Conservation (phyloP, 2,329 filamentous ascomycete genomes). For the Verticillium isaacii region DNA sequence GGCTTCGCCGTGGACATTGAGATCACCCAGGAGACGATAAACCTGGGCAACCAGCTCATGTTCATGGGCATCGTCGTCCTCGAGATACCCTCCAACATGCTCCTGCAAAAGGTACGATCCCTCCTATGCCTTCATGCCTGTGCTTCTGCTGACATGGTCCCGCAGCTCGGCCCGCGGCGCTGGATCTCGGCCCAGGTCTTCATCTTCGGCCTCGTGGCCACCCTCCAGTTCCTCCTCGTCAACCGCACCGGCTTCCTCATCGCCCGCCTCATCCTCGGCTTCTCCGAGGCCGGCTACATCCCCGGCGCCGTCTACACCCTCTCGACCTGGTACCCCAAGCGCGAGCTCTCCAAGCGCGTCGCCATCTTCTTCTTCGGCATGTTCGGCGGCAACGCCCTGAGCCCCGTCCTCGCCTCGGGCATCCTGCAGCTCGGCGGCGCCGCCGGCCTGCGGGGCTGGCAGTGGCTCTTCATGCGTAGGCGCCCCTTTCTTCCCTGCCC, state of each 20-base stretch:
- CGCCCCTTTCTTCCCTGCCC: too few species aligned
- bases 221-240: slow-evolving; percentile 36
- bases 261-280: slow-evolving; percentile 36
- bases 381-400: slow-evolving; percentile 45
- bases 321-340: slow-evolving; percentile 44
- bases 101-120: slow-evolving; percentile 24
- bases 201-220: slow-evolving; percentile 40
- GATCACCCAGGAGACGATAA: slow-evolving; percentile 41
- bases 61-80: slow-evolving; percentile 44
- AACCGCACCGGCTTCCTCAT: slow-evolving; percentile 39
- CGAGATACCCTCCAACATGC: slow-evolving; percentile 48
- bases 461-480: slow-evolving; percentile 45
- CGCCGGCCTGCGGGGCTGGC: slow-evolving; percentile 39
- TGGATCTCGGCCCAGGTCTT: slow-evolving; percentile 46
- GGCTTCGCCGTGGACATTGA: slow-evolving; percentile 37
- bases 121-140: background rate
- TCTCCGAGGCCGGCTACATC: slow-evolving; percentile 47
- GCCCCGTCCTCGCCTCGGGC: slow-evolving; percentile 41
- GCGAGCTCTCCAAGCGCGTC: slow-evolving; percentile 39
- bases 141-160: background rate
- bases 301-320: slow-evolving; percentile 46
- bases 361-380: slow-evolving; percentile 50
- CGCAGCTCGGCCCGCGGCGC: slow-evolving; percentile 36
- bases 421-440: slow-evolving; percentile 38
- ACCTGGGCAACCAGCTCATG: slow-evolving; percentile 49